A percentile compares a stretch with the other conserved stretches of the same genome.
phyloP scores from a whole-genome alignment of 768 basidiomycete genomes.

The Cyclocybe cylindracea region DNA sequence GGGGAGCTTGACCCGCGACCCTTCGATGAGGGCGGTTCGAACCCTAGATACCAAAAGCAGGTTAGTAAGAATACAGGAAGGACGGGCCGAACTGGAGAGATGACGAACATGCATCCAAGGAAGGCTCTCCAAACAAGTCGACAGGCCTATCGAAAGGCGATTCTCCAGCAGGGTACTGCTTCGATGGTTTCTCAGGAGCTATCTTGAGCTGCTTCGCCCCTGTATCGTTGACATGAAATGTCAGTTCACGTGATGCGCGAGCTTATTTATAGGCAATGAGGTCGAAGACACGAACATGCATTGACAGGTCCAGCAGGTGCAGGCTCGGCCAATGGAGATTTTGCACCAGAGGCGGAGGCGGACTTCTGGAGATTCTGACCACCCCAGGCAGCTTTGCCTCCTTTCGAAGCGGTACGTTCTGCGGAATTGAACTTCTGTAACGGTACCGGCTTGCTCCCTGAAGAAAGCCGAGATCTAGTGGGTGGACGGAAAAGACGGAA shows the following conservation, averaged over 20 bases:
- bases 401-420: conserved; percentile 2
- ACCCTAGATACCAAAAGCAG: too few species aligned
- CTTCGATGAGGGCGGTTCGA: too few species aligned
- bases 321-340: conserved; percentile 11
- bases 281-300: conserved; percentile 12
- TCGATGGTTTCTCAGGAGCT: neutral
- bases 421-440: conserved; percentile 11
- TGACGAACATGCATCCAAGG: neutral
- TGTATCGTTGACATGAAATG: neutral
- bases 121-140: neutral
- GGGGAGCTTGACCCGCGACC: too few species aligned
- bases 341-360: conserved; percentile 1
- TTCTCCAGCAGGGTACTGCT: neutral
- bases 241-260: neutral
- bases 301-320: conserved; percentile 8
- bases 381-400: conserved; percentile 4
- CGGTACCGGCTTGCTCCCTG: conserved; percentile 21
- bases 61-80: too few species aligned
- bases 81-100: too few species aligned
- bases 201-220: conserved; percentile 15
- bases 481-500: neutral
- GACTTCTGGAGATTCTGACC: neutral
- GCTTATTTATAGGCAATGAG: neutral
- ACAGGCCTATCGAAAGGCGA: neutral
- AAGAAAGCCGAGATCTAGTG: neutral